Base-by-base conservation (phyloP, 371 early-diverging fungal genomes). In the Coelomomyces lativittatus region DNA sequence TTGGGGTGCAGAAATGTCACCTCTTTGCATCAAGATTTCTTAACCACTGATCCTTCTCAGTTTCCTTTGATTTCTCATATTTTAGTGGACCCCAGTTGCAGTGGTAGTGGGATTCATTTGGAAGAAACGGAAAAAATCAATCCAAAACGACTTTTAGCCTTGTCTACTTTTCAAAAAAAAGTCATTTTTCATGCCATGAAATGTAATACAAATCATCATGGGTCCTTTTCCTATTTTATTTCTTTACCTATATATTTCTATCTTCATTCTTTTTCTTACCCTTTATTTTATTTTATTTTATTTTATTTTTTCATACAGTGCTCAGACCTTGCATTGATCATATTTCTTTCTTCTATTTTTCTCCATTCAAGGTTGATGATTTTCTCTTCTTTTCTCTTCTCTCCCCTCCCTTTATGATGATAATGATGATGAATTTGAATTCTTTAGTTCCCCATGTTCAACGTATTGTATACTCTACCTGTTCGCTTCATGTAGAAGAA, bases 11-110 rank as follows among this genome's bases (percentile, higher is more conserved):
- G 67, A 59, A 91, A 79, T 51, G 71, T 85, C 15, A 56, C 56
- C 24, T 63, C 82, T 27, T 52, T 75, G 9, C 73, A 81, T 43
- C 58, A 58, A 2, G 75, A 74, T 36, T 89, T 88, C 47, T 56
- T 83, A 30, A 71, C 77, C 21, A 57, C 68, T 10, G 71, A 86
- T 51, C 75, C 78, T 2, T 60, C 69, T 9, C 47, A 61, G 29
- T 86, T 75, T 53, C 62, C 67, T 1, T 48, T 79, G 39, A 75
- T 70, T 52, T 44, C 47, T 45, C 91, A 89, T 61, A 82, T 93
- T 39, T 59, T 99, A 32, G 62, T 97, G 32, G 99, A 99, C 64
- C 99, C 99, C 14, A 88, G 90, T 5, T 99, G 99, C 57, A 89
- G 91, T 32, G 98, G 98, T 2, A 91, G 92, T 17, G 98, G 98